phyloP scores from a whole-genome alignment of 2,329 filamentous ascomycete species.

The Fusarium sororula region DNA sequence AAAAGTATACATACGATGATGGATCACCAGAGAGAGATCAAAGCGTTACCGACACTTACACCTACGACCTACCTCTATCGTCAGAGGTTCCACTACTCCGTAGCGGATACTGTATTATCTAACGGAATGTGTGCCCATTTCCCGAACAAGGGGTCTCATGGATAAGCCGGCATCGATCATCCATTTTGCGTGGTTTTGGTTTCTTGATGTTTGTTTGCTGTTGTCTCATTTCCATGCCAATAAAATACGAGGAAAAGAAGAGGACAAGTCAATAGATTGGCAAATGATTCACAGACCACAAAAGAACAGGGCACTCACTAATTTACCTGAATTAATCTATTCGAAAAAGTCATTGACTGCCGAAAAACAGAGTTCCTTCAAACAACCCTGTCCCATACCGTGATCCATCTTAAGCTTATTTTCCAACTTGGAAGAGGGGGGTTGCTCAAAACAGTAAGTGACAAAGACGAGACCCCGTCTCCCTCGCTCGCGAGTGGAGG shows the following conservation, averaged over 20 bases:
- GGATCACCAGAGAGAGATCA: conserved; percentile 14
- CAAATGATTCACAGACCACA: background rate
- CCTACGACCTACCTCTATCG: background rate
- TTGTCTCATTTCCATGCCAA: background rate
- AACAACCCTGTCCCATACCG: conserved; percentile 31
- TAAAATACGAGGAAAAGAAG: background rate
- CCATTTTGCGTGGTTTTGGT: conserved; percentile 19
- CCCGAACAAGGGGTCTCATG: conserved; percentile 32
- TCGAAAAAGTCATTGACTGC: background rate
- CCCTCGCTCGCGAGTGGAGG: background rate
- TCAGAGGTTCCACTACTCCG: conserved; percentile 30
- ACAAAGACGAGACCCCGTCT: background rate
- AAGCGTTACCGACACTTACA: conserved; percentile 2
- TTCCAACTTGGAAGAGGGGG: conserved; percentile 24
- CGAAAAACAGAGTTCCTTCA: conserved; percentile 1
- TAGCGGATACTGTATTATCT: conserved; percentile 40
- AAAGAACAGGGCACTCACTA: too few species aligned
- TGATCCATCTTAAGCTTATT: conserved; percentile 43
- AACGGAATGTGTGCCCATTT: conserved; percentile 44
- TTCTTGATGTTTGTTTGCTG: background rate
- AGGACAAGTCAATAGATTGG: too few species aligned
- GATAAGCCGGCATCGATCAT: conserved; percentile 42
- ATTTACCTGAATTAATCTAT: background rate
- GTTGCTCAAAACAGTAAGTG: conserved; percentile 16
- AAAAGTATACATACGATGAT: background rate